phyloP scores from a whole-genome alignment of 2,329 filamentous ascomycete genomes.

The Trichoderma sp. region DNA sequence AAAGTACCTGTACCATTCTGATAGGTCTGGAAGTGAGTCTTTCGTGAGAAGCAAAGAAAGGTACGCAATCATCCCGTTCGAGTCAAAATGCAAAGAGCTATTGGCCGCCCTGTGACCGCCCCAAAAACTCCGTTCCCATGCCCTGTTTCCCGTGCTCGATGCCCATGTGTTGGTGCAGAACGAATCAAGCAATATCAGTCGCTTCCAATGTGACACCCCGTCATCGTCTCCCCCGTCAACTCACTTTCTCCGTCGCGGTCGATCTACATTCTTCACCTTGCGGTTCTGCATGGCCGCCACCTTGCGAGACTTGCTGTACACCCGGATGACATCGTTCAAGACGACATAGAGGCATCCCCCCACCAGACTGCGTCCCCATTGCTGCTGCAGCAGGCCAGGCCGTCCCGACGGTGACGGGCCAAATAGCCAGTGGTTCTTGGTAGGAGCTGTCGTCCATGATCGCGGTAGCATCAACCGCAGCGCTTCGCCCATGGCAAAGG shows the following conservation, averaged over 20 bases:
- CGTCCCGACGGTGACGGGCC: slow-evolving; percentile 39
- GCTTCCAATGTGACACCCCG: background rate
- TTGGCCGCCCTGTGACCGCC: slow-evolving; percentile 1
- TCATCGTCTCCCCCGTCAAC: background rate
- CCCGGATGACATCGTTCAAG: slow-evolving; percentile 66
- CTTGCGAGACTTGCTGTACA: slow-evolving; percentile 66
- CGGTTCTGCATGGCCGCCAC: slow-evolving; percentile 59
- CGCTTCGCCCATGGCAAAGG: slow-evolving; percentile 74
- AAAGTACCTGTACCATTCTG: no score
- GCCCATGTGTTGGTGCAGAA: slow-evolving; percentile 1
- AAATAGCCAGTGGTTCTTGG: slow-evolving; percentile 34
- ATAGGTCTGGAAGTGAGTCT: no score
- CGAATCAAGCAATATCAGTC: slow-evolving; percentile 5
- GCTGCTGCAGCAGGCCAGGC: slow-evolving; percentile 73
- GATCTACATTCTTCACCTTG: slow-evolving; percentile 55
- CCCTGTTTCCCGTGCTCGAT: slow-evolving; percentile 20
- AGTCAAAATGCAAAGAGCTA: background rate
- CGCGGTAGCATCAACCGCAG: slow-evolving; percentile 69
- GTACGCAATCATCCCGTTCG: no score
- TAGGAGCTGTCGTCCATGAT: slow-evolving; percentile 60
- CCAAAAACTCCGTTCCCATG: slow-evolving; percentile 24
- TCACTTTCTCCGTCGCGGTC: slow-evolving; percentile 34
- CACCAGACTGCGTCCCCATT: slow-evolving; percentile 86
- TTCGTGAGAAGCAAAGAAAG: no score
- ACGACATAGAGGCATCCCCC: slow-evolving; percentile 89